Evolutionary conservation across 1,284 basidiomycete species (phyloP).

Genomic region (Apiotrichum brassicae): DNA sequence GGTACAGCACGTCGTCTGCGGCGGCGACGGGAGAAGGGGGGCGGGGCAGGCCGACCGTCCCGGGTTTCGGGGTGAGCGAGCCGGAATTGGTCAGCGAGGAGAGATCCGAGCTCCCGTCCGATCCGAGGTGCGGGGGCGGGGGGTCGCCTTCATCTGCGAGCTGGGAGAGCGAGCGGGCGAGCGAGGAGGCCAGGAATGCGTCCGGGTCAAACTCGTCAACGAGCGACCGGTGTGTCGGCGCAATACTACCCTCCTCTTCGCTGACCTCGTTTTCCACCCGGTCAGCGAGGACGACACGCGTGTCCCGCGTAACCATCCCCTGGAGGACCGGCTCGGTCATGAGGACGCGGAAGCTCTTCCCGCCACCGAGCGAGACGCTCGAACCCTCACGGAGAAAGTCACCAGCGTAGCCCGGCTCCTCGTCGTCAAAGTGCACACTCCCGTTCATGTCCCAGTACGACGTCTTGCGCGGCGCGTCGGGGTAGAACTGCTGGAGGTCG

Average conservation of each 20-base stretch:
- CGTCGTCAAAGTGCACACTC: slow-evolving; percentile 13
- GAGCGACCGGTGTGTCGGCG: slow-evolving; percentile 26
- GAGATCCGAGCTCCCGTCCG: slow-evolving; percentile 12
- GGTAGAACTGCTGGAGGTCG: slow-evolving; percentile 14
- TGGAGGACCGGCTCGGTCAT: slow-evolving; percentile 62
- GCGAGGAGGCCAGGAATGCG: slow-evolving; percentile 15
- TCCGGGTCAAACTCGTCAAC: slow-evolving; percentile 36
- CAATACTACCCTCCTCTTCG: slow-evolving; percentile 21
- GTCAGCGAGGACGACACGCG: slow-evolving; percentile 55
- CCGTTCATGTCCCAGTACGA: neutral
- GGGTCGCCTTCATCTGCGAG: slow-evolving; percentile 28
- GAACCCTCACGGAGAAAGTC: slow-evolving; percentile 13
- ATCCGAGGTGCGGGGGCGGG: slow-evolving; percentile 13
- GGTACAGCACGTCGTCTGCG: slow-evolving; percentile 17
- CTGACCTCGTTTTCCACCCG: neutral
- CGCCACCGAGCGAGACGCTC: slow-evolving; percentile 6
- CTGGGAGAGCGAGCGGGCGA: slow-evolving; percentile 15
- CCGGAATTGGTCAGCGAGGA: slow-evolving; percentile 32
- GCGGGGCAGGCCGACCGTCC: slow-evolving; percentile 5
- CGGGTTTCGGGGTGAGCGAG: slow-evolving; percentile 41
- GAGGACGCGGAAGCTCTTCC: slow-evolving; percentile 35
- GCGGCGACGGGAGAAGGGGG: slow-evolving; percentile 26
- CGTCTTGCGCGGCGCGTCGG: slow-evolving; percentile 1
- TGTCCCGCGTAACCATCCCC: slow-evolving; percentile 54
- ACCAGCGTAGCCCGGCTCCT: slow-evolving; percentile 5